A percentile compares a stretch with the other conserved stretches of the same genome.
These are phyloP conservation scores for Salvia hispanica DNA, from an alignment of 257 asterid genomes.

Conservation along the genomic window DNA sequence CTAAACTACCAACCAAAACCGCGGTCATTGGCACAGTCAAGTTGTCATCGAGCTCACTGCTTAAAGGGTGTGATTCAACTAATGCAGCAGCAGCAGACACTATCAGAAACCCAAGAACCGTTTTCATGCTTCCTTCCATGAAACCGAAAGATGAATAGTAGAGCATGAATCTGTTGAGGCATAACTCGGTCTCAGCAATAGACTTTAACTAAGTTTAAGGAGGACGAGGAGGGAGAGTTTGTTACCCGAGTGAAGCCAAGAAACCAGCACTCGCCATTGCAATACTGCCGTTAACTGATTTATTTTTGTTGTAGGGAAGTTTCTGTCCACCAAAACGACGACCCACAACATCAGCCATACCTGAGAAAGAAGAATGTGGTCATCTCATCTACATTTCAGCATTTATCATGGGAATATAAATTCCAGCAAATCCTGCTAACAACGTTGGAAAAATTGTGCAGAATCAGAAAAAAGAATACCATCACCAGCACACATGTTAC, in stretches of 20 bases:
- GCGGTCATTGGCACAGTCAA: conserved; percentile 82
- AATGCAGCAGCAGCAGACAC: conserved; percentile 73
- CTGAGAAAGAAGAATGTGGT: conserved; percentile 40
- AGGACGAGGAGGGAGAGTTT: conserved; percentile 27
- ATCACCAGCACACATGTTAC: conserved; percentile 96
- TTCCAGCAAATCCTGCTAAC: not conserved
- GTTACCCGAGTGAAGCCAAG: conserved; percentile 81
- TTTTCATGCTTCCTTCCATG: conserved; percentile 56
- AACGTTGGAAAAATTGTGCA: not conserved
- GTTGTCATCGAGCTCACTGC: conserved; percentile 84
- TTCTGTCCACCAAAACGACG: conserved; percentile 77
- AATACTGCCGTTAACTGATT: conserved; percentile 70
- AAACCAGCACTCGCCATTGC: conserved; percentile 83
- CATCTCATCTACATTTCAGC: conserved; percentile 3
- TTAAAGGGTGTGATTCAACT: conserved; percentile 89
- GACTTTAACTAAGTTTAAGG: not conserved
- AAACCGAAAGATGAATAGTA: conserved; percentile 81
- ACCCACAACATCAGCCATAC: conserved; percentile 85
- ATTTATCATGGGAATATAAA: not conserved
- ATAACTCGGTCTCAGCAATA: conserved; percentile 28
- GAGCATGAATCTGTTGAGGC: conserved; percentile 68
- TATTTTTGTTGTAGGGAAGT: conserved; percentile 78
- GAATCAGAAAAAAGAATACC: conserved; percentile 46
- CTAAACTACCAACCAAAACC: conserved; percentile 59
- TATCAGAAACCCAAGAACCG: conserved; percentile 62